Conservation (phyloP, 2,329 filamentous ascomycete species). For the Colletotrichum lentis region DNA sequence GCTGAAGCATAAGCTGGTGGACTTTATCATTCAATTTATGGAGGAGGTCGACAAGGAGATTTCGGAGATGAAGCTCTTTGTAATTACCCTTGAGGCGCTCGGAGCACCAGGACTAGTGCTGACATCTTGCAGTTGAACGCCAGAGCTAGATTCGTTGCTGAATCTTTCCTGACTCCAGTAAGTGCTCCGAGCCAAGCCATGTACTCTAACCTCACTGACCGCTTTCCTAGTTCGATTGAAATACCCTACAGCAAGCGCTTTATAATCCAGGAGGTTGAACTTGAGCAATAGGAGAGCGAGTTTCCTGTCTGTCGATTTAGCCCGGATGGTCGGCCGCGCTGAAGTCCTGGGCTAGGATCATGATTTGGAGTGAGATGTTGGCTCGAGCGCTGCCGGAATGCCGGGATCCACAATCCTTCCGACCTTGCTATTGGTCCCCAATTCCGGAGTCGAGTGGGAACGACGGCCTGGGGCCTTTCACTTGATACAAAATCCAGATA, state of each 20-base stretch:
- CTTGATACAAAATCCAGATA: conserved; percentile 25
- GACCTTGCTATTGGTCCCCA: conserved; percentile 26
- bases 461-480: conserved; percentile 17
- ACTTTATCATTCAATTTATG: conserved; percentile 99
- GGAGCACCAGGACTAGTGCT: conserved; percentile 13
- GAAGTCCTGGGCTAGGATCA: conserved; percentile 12
- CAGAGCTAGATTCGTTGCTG: conserved; percentile 94
- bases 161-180: conserved; percentile 97
- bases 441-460: conserved; percentile 33
- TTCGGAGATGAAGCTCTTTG: conserved; percentile 99
- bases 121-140: conserved; percentile 78
- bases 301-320: background rate
- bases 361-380: conserved; percentile 33
- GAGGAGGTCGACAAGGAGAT: conserved; percentile 99
- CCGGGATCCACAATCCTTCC: conserved; percentile 32
- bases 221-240: conserved; percentile 37
- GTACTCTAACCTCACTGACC: conserved; percentile 13
- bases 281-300: background rate
- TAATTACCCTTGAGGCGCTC: conserved; percentile 59
- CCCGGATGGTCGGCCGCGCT: conserved; percentile 2
- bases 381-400: conserved; percentile 35
- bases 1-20: conserved; percentile 98
- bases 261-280: background rate
- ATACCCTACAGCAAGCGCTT: conserved; percentile 27
- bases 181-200: conserved; percentile 40